Evolutionary conservation across 768 basidiomycete genomes (phyloP), one percentile per base, ranked within the genome.

Genomic region (Termitomyces sp.): DNA sequence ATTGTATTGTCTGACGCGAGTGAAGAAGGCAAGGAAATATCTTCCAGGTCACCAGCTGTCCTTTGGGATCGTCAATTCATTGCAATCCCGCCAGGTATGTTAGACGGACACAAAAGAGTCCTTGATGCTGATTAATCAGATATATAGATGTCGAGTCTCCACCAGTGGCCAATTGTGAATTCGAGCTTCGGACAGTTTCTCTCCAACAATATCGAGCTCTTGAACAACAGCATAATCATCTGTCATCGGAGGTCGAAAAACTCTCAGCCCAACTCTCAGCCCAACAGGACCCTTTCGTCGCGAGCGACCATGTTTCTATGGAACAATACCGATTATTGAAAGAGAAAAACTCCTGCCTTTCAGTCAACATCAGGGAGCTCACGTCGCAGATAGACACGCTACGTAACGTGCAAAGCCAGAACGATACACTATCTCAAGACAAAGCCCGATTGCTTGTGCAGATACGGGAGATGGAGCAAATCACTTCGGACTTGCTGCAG

Each of bases 401-500:
- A 23, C 60, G 60, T 49, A 63, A 64, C 42, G 56, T 56, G 21
- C 46, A 58, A 34, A 59, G 47, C 11, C 64, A 32, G 23, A 61
- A 64, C 43, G 70, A 70, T 9, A 64, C 64, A n/a, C 67, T 72
- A 35, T 57, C 63, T 0, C 59, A 58, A 27, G 70, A 74, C 40
- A 70, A 73, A 21, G 61, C 60, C 10, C 43, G 63, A 14, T 61
- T 75, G 1, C 57, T 67, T 8, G 57, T 61, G 3, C 64, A 66
- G 57, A 58, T 67, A 6, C 54, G 58, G 0, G 68, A 72, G 30
- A 62, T 67, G 45, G 72, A 72, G 52, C 68, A 72, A 35, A 55
- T 66, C 12, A 70, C 72, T 19, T 59, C 65, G 17, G 66, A 68
- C 51, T 42, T 75, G 3, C 63, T 67, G 3, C 68, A 68, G 9